Evolutionary conservation across 2,329 filamentous ascomycete genomes (phyloP).

Genomic region (Coniella vitis): DNA sequence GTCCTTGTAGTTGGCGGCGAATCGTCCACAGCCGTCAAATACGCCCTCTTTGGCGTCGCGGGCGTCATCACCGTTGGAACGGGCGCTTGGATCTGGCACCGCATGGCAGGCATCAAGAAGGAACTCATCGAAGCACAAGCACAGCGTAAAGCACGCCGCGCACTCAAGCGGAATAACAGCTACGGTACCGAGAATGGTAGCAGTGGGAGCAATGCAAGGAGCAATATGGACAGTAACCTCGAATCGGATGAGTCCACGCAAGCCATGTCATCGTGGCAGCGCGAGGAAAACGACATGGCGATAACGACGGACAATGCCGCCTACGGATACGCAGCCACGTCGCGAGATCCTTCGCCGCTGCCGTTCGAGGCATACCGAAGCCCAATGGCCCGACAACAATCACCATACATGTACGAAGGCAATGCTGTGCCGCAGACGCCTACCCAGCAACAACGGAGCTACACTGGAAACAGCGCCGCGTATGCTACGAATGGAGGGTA

Average conservation of each 20-base stretch:
- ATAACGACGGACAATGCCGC: neutral
- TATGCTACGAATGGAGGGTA: no score
- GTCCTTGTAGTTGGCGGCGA: conserved; percentile 27
- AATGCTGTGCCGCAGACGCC: no score
- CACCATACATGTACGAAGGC: no score
- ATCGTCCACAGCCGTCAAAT: conserved; percentile 25
- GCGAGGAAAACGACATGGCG: neutral
- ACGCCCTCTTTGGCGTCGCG: conserved; percentile 28
- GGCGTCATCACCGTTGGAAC: conserved; percentile 29
- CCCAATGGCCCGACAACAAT: no score
- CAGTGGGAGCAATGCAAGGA: neutral
- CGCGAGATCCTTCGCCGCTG: neutral
- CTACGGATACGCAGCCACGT: neutral
- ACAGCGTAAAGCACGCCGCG: conserved; percentile 14
- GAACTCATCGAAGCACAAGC: conserved; percentile 29
- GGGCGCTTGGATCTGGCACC: conserved; percentile 30
- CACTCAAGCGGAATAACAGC: conserved; percentile 13
- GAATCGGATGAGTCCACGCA: neutral
- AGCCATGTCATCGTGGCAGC: neutral
- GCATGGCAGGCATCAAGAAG: conserved; percentile 29
- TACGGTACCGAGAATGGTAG: neutral
- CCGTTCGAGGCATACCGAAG: conserved; percentile 4
- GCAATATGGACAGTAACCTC: neutral
- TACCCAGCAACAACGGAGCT: no score
- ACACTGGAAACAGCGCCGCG: no score